phyloP scores from a whole-genome alignment of 352 stramenopile genomes.

The Phytophthora pistaciae region DNA sequence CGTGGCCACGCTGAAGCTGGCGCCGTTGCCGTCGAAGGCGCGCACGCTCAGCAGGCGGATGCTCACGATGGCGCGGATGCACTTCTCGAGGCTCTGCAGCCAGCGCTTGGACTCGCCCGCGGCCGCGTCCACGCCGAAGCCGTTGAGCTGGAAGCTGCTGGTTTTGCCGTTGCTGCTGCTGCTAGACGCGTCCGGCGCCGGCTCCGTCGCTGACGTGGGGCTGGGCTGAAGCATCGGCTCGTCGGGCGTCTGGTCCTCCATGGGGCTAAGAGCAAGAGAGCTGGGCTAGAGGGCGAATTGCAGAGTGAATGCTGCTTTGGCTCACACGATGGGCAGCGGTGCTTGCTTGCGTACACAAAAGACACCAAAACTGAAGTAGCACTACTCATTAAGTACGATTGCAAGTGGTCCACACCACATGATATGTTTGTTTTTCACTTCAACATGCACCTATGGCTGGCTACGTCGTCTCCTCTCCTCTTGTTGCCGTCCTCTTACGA shows the following conservation, averaged over 20 bases:
- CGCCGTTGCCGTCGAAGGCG: constrained; percentile 89
- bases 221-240: constrained; percentile 32
- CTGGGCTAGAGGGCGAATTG: background rate
- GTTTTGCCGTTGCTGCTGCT: no score
- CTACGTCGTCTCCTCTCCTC: background rate
- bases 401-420: constrained; percentile 18
- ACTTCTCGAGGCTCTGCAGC: constrained; percentile 72
- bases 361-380: constrained; percentile 17
- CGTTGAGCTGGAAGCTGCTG: constrained; percentile 34
- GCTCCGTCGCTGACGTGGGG: no score
- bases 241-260: constrained; percentile 32
- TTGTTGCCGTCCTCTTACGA: constrained; percentile 12
- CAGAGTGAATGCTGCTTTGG: background rate
- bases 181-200: constrained; percentile 11
- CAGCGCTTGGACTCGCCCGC: constrained; percentile 73
- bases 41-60: constrained; percentile 89
- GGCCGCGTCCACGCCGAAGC: constrained; percentile 44
- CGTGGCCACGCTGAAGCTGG: constrained; percentile 89
- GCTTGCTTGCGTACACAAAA: background rate
- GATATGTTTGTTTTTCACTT: constrained; percentile 9
- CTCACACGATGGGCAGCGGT: background rate
- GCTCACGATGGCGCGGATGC: constrained; percentile 87
- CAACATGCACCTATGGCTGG: constrained; percentile 9
- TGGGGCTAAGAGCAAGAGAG: background rate
- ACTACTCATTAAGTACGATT: constrained; percentile 17